These are phyloP conservation scores for Umbellularia californica DNA, from an alignment of 164 flowering plant species.

Conservation along the genomic window DNA sequence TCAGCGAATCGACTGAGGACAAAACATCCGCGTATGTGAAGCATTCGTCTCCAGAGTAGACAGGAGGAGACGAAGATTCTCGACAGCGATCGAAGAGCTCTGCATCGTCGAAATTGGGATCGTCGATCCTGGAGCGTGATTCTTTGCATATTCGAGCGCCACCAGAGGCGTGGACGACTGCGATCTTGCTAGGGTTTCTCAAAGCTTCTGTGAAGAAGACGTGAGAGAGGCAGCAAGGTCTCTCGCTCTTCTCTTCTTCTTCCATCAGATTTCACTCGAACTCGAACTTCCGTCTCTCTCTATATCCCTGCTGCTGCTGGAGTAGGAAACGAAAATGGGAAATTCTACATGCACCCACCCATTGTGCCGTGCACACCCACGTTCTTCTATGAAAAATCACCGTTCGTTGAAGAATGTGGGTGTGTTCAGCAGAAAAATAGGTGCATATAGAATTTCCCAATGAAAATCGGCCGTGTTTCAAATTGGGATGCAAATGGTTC, in stretches of 20 bases:
- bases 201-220: constrained; percentile 48
- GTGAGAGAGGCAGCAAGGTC: constrained; percentile 70
- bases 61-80: constrained; percentile 21
- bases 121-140: constrained; percentile 10
- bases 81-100: constrained; percentile 12
- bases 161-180: constrained; percentile 61
- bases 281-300: no score
- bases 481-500: no score
- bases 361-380: no score
- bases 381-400: no score
- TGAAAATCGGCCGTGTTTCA: no score
- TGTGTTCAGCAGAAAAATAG: no score
- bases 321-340: no score
- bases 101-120: constrained; percentile 3
- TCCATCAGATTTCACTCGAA: no score
- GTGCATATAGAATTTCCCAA: no score
- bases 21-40: constrained; percentile 62
- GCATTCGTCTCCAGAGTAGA: constrained; percentile 49
- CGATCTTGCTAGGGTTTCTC: constrained; percentile 45
- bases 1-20: constrained; percentile 47
- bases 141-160: constrained; percentile 30
- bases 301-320: no score
- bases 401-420: no score
- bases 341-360: no score
- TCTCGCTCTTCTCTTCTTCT: neutral